Evolutionary conservation across 2,329 filamentous ascomycete species (phyloP), one percentile per base, ranked within the genome.

Genomic region (Monosporascus ibericus): DNA sequence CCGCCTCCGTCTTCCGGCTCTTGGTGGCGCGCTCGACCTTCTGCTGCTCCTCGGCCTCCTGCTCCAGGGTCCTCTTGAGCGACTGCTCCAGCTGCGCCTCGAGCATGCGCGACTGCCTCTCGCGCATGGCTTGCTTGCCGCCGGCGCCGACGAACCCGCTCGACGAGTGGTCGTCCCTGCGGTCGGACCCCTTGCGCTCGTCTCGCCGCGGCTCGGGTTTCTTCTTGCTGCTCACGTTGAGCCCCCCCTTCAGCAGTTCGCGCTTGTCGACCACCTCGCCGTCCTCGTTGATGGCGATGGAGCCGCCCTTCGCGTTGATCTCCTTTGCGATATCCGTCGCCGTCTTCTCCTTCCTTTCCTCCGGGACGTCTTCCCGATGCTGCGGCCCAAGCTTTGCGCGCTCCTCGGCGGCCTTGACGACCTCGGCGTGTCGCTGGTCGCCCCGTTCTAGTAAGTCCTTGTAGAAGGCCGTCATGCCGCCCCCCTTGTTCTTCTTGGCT

Each of bases 261-360:
- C 88, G 78, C 74, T 91, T 92, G 66, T 95, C 89, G 25, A 90
- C 86, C 2, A 94, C 85, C 65, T 92, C 83, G 0, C 89, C 89
- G 39, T 94, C 89, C 55, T 94, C 89, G 62, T 92, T 92, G 61
- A 92, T 71, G 7, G 83, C 79, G 39, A 94, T 79, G 3, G 75
- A 72, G 0, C 72, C 84, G 57, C 74, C 82, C 55, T 75, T 82
- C 39, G 81, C 78, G 50, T 85, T 86, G 49, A 90, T 77, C 62
- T 88, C 85, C 47, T 74, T 77, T 5, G 86, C 86, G n/a, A 84
- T 63, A 36, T 91, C 81, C 2, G 79, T 79, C 18, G 85, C 84
- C 0, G 75, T 75, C 65, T 80, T 83, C 48, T 76, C 75, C 50
- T 72, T 70, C 24, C 72, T 65, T 51, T 72, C 67, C 39, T 70